Evolutionary conservation across 768 basidiomycete genomes (phyloP), one percentile per base, ranked within the genome.

Genomic region (Chalciporus sphaerocephalus): DNA sequence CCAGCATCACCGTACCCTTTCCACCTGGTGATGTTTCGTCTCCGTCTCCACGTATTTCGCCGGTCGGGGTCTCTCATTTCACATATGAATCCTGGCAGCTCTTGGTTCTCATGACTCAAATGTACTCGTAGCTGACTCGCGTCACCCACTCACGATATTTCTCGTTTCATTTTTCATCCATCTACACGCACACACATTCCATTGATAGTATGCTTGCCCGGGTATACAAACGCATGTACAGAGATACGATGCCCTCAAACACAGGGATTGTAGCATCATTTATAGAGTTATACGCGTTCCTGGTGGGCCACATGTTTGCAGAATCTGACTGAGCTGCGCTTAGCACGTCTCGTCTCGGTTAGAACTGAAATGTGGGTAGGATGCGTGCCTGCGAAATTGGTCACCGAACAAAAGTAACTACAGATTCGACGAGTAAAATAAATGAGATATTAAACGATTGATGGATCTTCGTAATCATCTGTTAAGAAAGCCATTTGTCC

Each of bases 121-220:
- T 59, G 58, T 59, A 59, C 30, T 47, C 34, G 47, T 61, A 58
- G 18, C 46, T 44, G 34, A 58, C 27, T 36, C 46, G 47, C 17
- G 37, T 34, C 40, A 51, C 45, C 41, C 58, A 47, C 42, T 43
- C 22, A 36, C 28, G 17, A 25, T 37, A 24, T 22, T 34, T 7
- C 12, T 38, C 12, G 10, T 33, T 12, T 20, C 16, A 7, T 40
- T 42, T 40, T 24, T 22, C 27, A 10, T 17, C 28, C 33, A 36
- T 42, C 28, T 24, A 24, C 30, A 21, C 33, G 30, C 36, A 20
- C 21, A 32, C n/a, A 32, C 30, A n/a, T 32, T 28, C 13, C 30
- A 32, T 40, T n/a, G 42, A 36, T 41, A 41, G 33, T 44, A 44
- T 59, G 57, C 56, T 58, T 32, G 40, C 56, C 55, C 28, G 40